Base-by-base conservation (phyloP, 1,139 yeast genomes). In the Pichia sp. region DNA sequence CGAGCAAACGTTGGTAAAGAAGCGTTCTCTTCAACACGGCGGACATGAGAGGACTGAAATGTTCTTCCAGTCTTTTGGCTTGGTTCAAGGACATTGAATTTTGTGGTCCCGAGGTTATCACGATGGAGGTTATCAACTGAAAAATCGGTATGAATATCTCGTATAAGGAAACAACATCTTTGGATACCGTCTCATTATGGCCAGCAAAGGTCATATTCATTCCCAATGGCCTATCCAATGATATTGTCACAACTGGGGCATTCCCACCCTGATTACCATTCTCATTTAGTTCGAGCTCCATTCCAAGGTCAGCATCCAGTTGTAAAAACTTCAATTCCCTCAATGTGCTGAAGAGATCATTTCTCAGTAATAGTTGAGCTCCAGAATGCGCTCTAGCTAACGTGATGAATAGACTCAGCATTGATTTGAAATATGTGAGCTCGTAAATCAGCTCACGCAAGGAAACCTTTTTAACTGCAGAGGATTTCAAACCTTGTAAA, bases 281-380 rank as follows among this genome's bases (percentile, higher is more conserved):
- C 32, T 46, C 48, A 31, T 51, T 43, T 28, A 69, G 58, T 15
- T 53, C 49, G 19, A 70, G 47, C 27, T 69, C 74, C 34, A 83
- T 58, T 0, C 94, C 95, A 32, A 85, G 63, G 52, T 86, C 96
- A 0, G 94, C 91, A 54, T 87, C 96, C 32, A 80, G 66, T 30
- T 66, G 57, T 35, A 86, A 61, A 48, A 85, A 72, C 23, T 63
- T 62, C 32, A 83, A 74, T 21, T 72, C 66, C 41, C 67, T 71
- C 38, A 87, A 66, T 1, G 76, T 66, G 22, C 75, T 68, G 55
- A 86, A 80, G 10, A 81, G 58, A 36, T 83, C 94, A 52, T 82
- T 72, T 51, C 85, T 88, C 21, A 86, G 62, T 40, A 88, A 62
- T 40, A 79, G 80, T 39, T 75, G 72, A 0, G 96, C 86, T 2